Conservation (phyloP, 176 grass and related monocot genomes). For the Elymus sibiricus region DNA sequence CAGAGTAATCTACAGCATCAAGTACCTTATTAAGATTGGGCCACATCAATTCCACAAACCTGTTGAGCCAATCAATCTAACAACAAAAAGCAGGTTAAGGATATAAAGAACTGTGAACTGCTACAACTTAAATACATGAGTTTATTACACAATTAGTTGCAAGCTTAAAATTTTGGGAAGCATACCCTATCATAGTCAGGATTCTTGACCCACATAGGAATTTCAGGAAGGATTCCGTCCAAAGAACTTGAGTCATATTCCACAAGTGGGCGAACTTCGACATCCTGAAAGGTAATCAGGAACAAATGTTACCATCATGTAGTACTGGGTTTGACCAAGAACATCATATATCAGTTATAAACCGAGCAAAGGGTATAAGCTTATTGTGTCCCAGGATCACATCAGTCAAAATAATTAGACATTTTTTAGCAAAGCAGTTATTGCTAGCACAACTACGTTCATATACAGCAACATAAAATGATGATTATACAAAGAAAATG, state of each 20-base stretch:
- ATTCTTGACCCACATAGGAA: slow-evolving; percentile 96
- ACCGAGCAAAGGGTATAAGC: neutral
- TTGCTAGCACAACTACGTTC: neutral
- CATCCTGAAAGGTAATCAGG: slow-evolving; percentile 43
- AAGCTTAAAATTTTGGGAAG: neutral
- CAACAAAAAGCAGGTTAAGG: slow-evolving; percentile 19
- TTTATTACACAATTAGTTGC: neutral
- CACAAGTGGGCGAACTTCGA: slow-evolving; percentile 55
- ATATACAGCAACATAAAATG: neutral
- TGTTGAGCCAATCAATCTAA: slow-evolving; percentile 98
- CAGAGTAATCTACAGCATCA: slow-evolving; percentile 8
- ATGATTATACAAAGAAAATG: slow-evolving; percentile 5
- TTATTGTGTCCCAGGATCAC: neutral
- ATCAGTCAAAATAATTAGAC: neutral
- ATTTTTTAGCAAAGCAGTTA: neutral
- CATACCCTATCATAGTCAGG: slow-evolving; percentile 94
- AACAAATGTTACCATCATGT: neutral
- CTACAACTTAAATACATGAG: neutral
- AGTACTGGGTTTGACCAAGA: neutral
- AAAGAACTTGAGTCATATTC: slow-evolving; percentile 81
- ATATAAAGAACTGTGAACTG: neutral
- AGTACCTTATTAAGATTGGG: slow-evolving; percentile 90
- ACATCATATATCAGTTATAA: neutral
- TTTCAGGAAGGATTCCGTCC: slow-evolving; percentile 88
- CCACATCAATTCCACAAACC: slow-evolving; percentile 87